phyloP scores from a whole-genome alignment of 1,284 basidiomycete species.

The Schizophyllum amplum region DNA sequence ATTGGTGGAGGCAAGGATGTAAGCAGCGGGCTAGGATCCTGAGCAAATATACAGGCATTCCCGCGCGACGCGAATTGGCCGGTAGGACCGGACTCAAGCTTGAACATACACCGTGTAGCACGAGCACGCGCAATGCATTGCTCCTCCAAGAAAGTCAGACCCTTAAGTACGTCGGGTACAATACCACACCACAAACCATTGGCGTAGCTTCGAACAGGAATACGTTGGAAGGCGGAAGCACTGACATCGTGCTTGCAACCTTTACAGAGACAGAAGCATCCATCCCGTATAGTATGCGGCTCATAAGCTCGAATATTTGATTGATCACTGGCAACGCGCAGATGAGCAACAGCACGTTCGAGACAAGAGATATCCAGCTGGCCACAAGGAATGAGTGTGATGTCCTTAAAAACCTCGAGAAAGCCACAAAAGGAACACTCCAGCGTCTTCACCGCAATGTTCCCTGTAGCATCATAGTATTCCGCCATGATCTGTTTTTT shows the following conservation, averaged over 20 bases:
- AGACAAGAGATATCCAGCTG: constrained; percentile 8
- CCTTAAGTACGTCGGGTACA: constrained; percentile 5
- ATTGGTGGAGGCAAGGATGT: constrained; percentile 4
- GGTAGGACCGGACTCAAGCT: constrained; percentile 3
- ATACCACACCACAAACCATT: constrained; percentile 8
- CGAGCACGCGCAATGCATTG: constrained; percentile 8
- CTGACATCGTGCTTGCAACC: neutral
- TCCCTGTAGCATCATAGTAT: neutral
- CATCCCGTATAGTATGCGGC: neutral
- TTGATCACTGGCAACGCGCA: neutral
- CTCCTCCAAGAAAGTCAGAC: constrained; percentile 9
- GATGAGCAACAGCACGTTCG: constrained; percentile 3
- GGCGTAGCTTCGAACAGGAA: constrained; percentile 9
- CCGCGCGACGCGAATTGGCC: constrained; percentile 7
- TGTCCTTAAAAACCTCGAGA: neutral
- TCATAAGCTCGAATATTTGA: constrained; percentile 1
- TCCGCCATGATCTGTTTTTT: constrained; percentile 8
- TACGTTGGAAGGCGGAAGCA: neutral
- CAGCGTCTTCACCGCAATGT: neutral
- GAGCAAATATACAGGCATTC: constrained; percentile 10
- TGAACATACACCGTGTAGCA: constrained; percentile 8
- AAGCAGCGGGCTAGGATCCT: constrained; percentile 4
- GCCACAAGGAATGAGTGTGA: neutral
- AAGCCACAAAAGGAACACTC: constrained; percentile 10
- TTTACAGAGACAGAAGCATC: constrained; percentile 2